phyloP scores from a whole-genome alignment of 2,329 filamentous ascomycete genomes.

The Fusarium nelsonii region DNA sequence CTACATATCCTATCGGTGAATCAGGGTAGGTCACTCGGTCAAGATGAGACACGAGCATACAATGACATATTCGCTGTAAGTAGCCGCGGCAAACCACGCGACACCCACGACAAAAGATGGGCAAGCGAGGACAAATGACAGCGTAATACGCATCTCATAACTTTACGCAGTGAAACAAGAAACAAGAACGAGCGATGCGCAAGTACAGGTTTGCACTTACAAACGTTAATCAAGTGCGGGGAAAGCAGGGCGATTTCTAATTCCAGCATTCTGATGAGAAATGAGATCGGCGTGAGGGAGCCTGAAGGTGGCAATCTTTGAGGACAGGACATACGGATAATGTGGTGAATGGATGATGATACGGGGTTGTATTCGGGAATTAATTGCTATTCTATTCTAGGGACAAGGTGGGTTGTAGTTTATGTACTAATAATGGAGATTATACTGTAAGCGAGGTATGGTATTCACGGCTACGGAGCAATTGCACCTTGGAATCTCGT shows the following conservation, averaged over 20 bases:
- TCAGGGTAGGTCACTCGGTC: neutral
- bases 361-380: constrained; percentile 17
- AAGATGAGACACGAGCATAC: neutral
- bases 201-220: neutral
- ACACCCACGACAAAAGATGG: neutral
- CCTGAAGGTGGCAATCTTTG: constrained; percentile 10
- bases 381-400: constrained; percentile 3
- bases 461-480: neutral
- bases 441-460: neutral
- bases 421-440: neutral
- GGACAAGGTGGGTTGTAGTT: neutral
- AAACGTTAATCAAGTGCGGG: constrained; percentile 8
- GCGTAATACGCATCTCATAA: neutral
- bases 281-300: constrained; percentile 21
- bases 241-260: constrained; percentile 6
- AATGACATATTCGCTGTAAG: constrained; percentile 8
- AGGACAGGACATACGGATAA: constrained; percentile 1
- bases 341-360: constrained; percentile 5
- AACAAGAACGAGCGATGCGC: constrained; percentile 1
- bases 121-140: constrained; percentile 6
- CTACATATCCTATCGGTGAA: neutral
- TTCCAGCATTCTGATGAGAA: constrained; percentile 1
- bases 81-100: constrained; percentile 13
- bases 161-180: constrained; percentile 9
- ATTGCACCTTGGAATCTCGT: neutral